A percentile compares a stretch with the other conserved stretches of the same genome.
Evolutionary conservation across 768 basidiomycete species (phyloP).

Genomic region (Amanita pallidorosea): DNA sequence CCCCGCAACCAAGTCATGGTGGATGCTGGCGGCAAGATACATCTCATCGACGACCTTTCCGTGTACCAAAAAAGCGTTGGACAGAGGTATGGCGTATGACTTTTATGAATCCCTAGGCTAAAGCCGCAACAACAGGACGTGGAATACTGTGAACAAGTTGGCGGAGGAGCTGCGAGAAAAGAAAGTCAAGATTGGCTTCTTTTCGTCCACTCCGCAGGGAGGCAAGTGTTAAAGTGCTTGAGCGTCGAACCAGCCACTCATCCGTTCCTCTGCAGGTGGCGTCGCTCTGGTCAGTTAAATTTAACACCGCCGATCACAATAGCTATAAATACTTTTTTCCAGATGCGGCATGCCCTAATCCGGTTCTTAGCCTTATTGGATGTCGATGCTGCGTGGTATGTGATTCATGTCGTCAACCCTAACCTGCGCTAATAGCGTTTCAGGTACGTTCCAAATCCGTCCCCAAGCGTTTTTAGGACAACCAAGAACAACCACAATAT

Average conservation of each 20-base stretch:
- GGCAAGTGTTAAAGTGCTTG: slow-evolving; percentile 33
- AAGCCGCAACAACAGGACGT: slow-evolving; percentile 32
- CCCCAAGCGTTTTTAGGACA: slow-evolving; percentile 84
- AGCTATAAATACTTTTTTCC: slow-evolving; percentile 15
- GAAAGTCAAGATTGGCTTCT: slow-evolving; percentile 86
- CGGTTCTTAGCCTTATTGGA: slow-evolving; percentile 74
- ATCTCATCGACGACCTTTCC: slow-evolving; percentile 73
- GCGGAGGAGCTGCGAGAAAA: slow-evolving; percentile 79
- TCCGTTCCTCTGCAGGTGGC: slow-evolving; percentile 47
- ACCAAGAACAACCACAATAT: slow-evolving; percentile 96
- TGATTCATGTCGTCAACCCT: slow-evolving; percentile 14
- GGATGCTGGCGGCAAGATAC: slow-evolving; percentile 79
- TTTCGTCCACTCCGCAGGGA: slow-evolving; percentile 93
- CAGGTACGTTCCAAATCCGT: slow-evolving; percentile 84
- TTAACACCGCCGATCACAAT: slow-evolving; percentile 8
- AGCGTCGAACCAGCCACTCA: slow-evolving; percentile 2
- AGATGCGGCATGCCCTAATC: slow-evolving; percentile 93
- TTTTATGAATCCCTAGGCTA: too few species aligned
- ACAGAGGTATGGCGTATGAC: slow-evolving; percentile 26
- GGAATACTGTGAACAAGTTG: slow-evolving; percentile 74
- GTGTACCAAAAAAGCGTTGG: slow-evolving; percentile 69
- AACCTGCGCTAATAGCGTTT: not conserved
- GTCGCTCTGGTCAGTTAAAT: slow-evolving; percentile 71
- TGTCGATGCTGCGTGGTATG: slow-evolving; percentile 76
- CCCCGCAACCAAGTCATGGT: slow-evolving; percentile 82